Evolutionary conservation across 306 rosid species (phyloP).

Genomic region (Castanea sativa): DNA sequence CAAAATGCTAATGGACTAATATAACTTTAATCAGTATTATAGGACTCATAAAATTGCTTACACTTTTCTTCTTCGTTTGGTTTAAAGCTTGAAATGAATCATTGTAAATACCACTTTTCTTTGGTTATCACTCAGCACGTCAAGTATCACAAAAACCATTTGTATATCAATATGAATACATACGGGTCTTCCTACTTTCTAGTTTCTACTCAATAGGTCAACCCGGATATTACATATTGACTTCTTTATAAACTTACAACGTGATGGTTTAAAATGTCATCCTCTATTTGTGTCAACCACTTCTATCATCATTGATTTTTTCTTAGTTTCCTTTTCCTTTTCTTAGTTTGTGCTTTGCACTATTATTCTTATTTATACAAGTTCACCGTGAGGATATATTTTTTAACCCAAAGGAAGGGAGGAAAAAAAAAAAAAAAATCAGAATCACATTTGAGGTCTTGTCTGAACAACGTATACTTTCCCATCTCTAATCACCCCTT

Average conservation of each 20-base stretch:
- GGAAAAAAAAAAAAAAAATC: neutral
- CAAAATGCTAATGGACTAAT: too few relatives aligned
- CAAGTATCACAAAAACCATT: too few relatives aligned
- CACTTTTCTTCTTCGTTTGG: neutral
- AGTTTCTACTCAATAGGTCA: too few relatives aligned
- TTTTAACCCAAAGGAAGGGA: neutral
- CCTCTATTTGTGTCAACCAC: neutral
- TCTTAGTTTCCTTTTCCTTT: neutral
- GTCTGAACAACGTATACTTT: slow-evolving; percentile 91
- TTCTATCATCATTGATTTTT: neutral
- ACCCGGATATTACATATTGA: neutral
- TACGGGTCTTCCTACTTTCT: neutral
- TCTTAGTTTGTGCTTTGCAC: neutral
- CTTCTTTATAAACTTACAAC: neutral
- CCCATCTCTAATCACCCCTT: slow-evolving; percentile 89
- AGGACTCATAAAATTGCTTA: neutral
- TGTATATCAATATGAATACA: neutral
- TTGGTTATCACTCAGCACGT: neutral
- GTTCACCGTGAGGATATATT: neutral
- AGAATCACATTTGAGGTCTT: slow-evolving; percentile 86
- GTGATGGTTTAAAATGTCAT: neutral
- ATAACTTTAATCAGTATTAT: too few relatives aligned
- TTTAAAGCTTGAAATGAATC: neutral
- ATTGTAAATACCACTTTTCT: neutral
- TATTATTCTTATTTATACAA: neutral